Evolutionary conservation across 78 protist genomes (phyloP).

Genomic region (Cavenderia fasciculata): DNA sequence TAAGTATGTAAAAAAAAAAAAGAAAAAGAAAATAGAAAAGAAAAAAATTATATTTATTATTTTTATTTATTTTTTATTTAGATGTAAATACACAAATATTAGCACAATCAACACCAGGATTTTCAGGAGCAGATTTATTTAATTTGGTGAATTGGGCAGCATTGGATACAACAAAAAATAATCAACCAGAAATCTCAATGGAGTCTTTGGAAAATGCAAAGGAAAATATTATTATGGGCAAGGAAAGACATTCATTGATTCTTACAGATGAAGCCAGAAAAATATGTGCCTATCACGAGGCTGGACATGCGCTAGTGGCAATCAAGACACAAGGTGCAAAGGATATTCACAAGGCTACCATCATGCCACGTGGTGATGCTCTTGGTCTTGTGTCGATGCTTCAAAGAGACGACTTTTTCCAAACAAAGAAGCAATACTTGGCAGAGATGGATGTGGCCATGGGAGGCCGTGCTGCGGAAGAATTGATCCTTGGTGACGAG

Average conservation of each 20-base stretch:
- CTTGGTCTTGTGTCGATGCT: constrained; percentile 89
- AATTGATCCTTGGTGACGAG: constrained; percentile 87
- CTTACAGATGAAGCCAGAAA: constrained; percentile 48
- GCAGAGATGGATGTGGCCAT: constrained; percentile 89
- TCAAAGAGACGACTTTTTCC: constrained; percentile 54
- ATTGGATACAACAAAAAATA: constrained; percentile 81
- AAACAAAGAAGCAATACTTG: constrained; percentile 78
- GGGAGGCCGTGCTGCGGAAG: constrained; percentile 97
- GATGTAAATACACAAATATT: constrained; percentile 61
- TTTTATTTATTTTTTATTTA: too few species aligned
- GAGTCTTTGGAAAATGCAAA: constrained; percentile 86
- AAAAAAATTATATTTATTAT: neutral
- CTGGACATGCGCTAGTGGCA: constrained; percentile 98
- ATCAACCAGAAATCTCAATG: constrained; percentile 50
- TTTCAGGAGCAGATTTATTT: constrained; percentile 92
- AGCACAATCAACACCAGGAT: constrained; percentile 91
- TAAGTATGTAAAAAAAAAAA: neutral
- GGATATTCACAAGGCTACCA: constrained; percentile 95
- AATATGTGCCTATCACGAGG: constrained; percentile 96
- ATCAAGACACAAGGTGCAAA: constrained; percentile 71
- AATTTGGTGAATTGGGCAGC: constrained; percentile 95
- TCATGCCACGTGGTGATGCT: constrained; percentile 92
- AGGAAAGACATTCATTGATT: constrained; percentile 67
- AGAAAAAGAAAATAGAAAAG: too few species aligned
- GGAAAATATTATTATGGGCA: constrained; percentile 95